phyloP scores from a whole-genome alignment of 1,284 basidiomycete species.

The Boletellus dicymbophilus region DNA sequence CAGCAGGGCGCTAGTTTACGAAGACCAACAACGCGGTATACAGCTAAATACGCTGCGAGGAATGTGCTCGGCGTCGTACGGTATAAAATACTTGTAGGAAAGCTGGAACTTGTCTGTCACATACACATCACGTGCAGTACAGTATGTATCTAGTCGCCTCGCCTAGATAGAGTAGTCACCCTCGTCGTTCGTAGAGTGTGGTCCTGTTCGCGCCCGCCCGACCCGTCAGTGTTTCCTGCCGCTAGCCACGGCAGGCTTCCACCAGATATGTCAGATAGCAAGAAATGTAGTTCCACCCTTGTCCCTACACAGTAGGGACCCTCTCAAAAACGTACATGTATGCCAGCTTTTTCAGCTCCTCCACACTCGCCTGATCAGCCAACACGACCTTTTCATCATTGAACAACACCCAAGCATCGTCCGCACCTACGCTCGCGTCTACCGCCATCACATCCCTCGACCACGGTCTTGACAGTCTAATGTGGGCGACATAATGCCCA shows the following conservation, averaged over 20 bases:
- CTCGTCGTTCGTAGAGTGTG: too few species aligned
- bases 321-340: constrained; percentile 91
- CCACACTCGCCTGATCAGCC: constrained; percentile 77
- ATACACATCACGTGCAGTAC: too few species aligned
- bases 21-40: constrained; percentile 5
- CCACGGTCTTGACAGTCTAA: constrained; percentile 37
- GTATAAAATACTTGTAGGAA: constrained; percentile 13
- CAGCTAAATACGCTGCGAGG: not conserved
- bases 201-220: too few species aligned
- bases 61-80: not conserved
- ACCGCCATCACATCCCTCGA: constrained; percentile 21
- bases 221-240: too few species aligned
- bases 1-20: constrained; percentile 4
- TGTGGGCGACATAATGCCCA: constrained; percentile 92
- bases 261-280: too few species aligned
- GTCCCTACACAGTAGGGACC: constrained; percentile 11
- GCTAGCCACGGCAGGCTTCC: too few species aligned
- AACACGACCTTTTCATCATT: constrained; percentile 96
- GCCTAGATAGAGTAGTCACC: too few species aligned
- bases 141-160: too few species aligned
- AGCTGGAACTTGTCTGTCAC: too few species aligned
- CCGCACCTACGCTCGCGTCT: not conserved
- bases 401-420: constrained; percentile 77
- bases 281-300: too few species aligned
- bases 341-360: constrained; percentile 74